Evolutionary conservation across 257 asterid species (phyloP), one percentile per base, ranked within the genome.

Genomic region (Gentiana macrophylla): DNA sequence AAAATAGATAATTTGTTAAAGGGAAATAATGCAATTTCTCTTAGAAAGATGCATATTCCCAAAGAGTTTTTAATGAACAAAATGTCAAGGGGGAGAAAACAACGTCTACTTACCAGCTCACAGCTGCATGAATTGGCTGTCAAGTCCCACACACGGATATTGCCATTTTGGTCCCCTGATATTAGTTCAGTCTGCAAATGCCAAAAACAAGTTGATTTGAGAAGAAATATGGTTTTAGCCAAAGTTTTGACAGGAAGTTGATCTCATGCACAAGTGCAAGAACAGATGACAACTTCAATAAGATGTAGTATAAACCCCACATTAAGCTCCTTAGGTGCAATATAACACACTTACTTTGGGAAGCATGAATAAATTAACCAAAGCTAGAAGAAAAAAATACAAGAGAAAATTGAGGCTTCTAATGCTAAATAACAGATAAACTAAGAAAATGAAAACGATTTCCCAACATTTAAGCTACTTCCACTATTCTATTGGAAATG

Each of bases 41-140:
- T 15, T 15, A 24, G 24, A 24, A 24, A 24, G 24, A 41, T 41
- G 46, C 46, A 41, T 41, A 41, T 7, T 1, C 46, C 46, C 9
- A 41, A 41, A 10, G 46, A 41, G 6, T 41, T 41, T 41, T 1
- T 41, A 4, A 6, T 41, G 46, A 41, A 24, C 24, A 24, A 24
- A 41, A 41, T 41, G 9, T 3, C 46, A 41, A 41, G 46, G 35
- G 8, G 32, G 32, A 55, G n/a, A 37, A 48, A 43, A 62, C 41
- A 5, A 51, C 52, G 52, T 12, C 48, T 48, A 55, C 86, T 12
- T 70, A 91, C 98, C 83, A 87, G 71, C 74, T 91, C 98, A 65
- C 98, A 91, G 78, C 98, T 91, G 81, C 98, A 91, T 57, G 98
- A 81, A 80, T 87, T 91, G 65, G 97, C 95, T 10, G 92, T 91